These are phyloP conservation scores for Tubosaeta sp. DNA, from an alignment of 768 basidiomycete species.

Conservation along the genomic window DNA sequence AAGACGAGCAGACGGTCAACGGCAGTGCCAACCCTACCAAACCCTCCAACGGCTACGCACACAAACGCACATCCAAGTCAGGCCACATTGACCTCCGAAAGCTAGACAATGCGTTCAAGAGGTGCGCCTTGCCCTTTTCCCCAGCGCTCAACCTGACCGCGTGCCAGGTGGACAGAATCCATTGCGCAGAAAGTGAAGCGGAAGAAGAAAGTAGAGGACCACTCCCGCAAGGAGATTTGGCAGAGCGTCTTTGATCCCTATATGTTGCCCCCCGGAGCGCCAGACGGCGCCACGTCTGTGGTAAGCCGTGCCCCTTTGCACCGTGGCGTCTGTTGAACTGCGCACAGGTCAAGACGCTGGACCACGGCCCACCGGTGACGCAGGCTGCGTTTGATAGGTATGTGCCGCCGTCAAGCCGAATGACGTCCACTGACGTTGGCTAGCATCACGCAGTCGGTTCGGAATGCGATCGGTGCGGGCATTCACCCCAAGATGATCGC, in stretches of 20 bases:
- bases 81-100: constrained; percentile 76
- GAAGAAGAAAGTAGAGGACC: constrained; percentile 65
- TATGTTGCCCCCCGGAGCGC: constrained; percentile 32
- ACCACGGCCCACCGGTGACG: constrained; percentile 74
- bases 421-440: constrained; percentile 8
- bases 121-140: constrained; percentile 35
- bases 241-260: constrained; percentile 76
- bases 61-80: constrained; percentile 39
- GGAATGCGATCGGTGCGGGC: constrained; percentile 66
- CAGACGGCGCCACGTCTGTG: constrained; percentile 19
- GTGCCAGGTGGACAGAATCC: constrained; percentile 73
- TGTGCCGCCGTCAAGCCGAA: constrained; percentile 23
- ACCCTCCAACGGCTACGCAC: constrained; percentile 24
- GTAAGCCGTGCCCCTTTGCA: constrained; percentile 11
- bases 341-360: constrained; percentile 69
- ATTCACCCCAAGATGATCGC: constrained; percentile 88
- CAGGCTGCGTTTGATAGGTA: constrained; percentile 69
- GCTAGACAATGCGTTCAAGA: constrained; percentile 79
- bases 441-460: constrained; percentile 62
- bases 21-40: constrained; percentile 27
- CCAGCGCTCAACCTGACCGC: background rate
- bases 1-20: constrained; percentile 36
- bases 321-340: constrained; percentile 1
- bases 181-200: constrained; percentile 83
- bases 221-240: constrained; percentile 69